Evolutionary conservation across 805 yeast genomes (phyloP), one percentile per base, ranked within the genome.

Genomic region (Ogataea methanolica): DNA sequence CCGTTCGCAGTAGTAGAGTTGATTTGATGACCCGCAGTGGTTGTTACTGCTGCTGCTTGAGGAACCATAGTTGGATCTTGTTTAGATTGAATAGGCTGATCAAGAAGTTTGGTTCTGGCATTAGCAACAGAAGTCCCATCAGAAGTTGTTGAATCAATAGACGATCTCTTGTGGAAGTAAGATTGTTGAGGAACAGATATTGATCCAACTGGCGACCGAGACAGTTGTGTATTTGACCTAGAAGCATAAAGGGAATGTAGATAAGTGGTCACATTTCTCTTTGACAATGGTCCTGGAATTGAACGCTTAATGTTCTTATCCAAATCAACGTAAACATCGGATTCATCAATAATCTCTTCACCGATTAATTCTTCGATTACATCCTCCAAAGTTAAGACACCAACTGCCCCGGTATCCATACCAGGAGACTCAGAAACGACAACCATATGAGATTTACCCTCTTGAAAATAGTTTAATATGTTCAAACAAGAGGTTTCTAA

Each of bases 301-400:
- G 74, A 73, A 61, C 92, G 73, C 67, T 88, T 87, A 61, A 91
- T 89, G 50, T 88, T 88, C 53, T 87, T 86, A 66, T 88, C 88
- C 53, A 91, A 86, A 67, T 92, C 97, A 48, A 91, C 79, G 61
- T 86, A 90, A 17, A 94, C 97, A 63, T 92, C 99, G 22, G 90
- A 82, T 69, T 92, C 99, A 63, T 92, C 99, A 38, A 92, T 92
- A 60, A 92, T 92, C 65, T 92, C 99, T 68, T 92, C 98, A 43
- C 99, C 99, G 65, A 92, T 92, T 54, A 92, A 75, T 68, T 92
- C 99, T 67, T 92, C 99, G 61, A 92, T 94, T n/a, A 92, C 97
- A 62, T 92, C 99, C 68, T 92, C 99, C 51, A 92, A 73, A 1
- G 99, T 92, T 39, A 92, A 72, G 9, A 92, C 96, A 54, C 99